These are phyloP conservation scores for Phytophthora foliorum DNA, from an alignment of 352 stramenopile genomes.

Conservation along the genomic window DNA sequence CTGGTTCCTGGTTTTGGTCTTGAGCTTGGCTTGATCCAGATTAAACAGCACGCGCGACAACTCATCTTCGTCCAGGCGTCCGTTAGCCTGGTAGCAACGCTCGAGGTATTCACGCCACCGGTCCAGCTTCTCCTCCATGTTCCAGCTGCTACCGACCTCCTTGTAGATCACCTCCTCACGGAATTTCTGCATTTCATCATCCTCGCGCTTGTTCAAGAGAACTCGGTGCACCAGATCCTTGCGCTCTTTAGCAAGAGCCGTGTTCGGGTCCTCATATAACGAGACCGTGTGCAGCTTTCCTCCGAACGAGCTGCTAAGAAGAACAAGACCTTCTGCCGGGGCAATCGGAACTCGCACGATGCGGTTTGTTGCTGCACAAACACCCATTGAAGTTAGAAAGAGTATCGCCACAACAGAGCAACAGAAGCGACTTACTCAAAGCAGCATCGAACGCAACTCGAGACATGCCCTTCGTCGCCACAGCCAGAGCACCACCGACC, in stretches of 20 bases:
- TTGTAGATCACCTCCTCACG: conserved; percentile 82
- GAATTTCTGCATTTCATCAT: conserved; percentile 68
- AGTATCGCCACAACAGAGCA: neutral
- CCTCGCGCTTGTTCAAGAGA: conserved; percentile 59
- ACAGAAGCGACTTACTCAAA: conserved; percentile 52
- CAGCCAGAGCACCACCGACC: conserved; percentile 86
- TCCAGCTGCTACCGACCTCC: conserved; percentile 67
- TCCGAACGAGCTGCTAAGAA: conserved; percentile 86
- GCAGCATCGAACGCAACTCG: conserved; percentile 73
- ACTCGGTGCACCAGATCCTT: conserved; percentile 67
- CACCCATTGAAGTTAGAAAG: conserved; percentile 15
- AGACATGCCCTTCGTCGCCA: conserved; percentile 82
- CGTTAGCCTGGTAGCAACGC: conserved; percentile 64
- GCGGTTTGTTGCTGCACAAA: conserved; percentile 65
- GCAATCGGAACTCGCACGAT: conserved; percentile 91
- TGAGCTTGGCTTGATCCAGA: conserved; percentile 43
- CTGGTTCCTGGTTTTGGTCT: conserved; percentile 55
- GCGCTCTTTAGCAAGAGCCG: conserved; percentile 59
- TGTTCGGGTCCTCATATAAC: conserved; percentile 77
- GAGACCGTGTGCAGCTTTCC: conserved; percentile 85
- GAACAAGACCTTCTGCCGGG: conserved; percentile 88
- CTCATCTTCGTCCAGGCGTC: conserved; percentile 53
- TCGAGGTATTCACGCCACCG: conserved; percentile 70
- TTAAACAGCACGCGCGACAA: conserved; percentile 47
- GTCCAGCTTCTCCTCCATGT: conserved; percentile 55